phyloP scores from a whole-genome alignment of 2,329 filamentous ascomycete species.

The Davidsoniella eucalypti region DNA sequence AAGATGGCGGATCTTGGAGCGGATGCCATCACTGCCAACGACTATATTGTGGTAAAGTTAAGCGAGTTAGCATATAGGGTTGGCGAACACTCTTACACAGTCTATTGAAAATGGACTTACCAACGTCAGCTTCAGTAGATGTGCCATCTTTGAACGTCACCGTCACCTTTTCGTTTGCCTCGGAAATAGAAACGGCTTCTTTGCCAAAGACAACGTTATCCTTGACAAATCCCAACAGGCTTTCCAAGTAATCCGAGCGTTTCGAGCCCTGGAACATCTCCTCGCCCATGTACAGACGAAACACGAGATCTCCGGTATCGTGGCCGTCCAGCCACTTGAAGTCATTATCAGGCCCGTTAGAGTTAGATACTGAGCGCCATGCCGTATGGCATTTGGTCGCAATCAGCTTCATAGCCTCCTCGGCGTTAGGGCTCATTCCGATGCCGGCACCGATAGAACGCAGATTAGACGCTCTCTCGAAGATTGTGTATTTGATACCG shows the following conservation, averaged over 20 bases:
- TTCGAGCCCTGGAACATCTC: slow-evolving; percentile 26
- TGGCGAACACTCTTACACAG: too few species aligned
- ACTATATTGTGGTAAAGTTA: slow-evolving; percentile 19
- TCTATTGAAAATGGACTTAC: not conserved
- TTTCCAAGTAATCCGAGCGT: slow-evolving; percentile 24
- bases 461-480: slow-evolving; percentile 23
- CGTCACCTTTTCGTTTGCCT: not conserved
- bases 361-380: not conserved
- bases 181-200: not conserved
- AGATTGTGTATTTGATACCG: slow-evolving; percentile 22
- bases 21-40: slow-evolving; percentile 49
- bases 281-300: slow-evolving; percentile 23
- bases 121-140: slow-evolving; percentile 1
- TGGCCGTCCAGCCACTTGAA: slow-evolving; percentile 28
- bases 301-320: slow-evolving; percentile 19
- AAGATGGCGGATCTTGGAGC: slow-evolving; percentile 34
- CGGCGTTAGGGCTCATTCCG: slow-evolving; percentile 25
- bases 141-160: slow-evolving; percentile 2
- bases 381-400: not conserved
- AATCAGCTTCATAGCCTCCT: slow-evolving; percentile 2
- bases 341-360: slow-evolving; percentile 23
- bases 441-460: slow-evolving; percentile 27
- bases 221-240: not conserved
- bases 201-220: not conserved
- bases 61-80: not conserved